These are phyloP conservation scores for Phytophthora chlamydospora DNA, from an alignment of 352 stramenopile genomes.

Conservation along the genomic window DNA sequence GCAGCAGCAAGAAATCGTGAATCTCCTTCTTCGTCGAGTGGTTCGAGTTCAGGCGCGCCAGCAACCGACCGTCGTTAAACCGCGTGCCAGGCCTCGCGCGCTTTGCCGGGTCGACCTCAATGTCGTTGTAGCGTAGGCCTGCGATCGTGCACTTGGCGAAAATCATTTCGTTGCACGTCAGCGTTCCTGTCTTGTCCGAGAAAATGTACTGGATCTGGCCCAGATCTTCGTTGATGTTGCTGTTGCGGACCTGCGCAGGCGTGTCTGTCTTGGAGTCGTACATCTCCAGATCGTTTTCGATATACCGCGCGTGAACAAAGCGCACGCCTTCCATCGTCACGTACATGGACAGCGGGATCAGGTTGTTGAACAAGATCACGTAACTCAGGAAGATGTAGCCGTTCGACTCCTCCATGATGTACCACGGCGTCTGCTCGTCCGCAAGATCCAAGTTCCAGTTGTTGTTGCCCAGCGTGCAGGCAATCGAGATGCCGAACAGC, in stretches of 20 bases:
- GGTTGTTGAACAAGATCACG: constrained; percentile 91
- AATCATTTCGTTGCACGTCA: constrained; percentile 91
- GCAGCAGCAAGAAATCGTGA: constrained; percentile 81
- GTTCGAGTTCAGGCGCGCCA: constrained; percentile 75
- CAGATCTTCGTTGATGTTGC: constrained; percentile 90
- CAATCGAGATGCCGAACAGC: constrained; percentile 85
- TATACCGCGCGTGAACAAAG: constrained; percentile 86
- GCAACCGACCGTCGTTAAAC: constrained; percentile 80
- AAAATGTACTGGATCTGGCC: constrained; percentile 93
- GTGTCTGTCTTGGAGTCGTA: constrained; percentile 76
- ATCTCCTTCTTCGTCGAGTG: constrained; percentile 88
- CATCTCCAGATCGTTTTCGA: constrained; percentile 88
- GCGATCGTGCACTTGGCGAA: constrained; percentile 93
- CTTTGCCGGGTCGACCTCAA: constrained; percentile 61
- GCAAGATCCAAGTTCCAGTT: constrained; percentile 80
- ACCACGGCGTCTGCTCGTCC: constrained; percentile 62
- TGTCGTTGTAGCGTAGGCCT: constrained; percentile 91
- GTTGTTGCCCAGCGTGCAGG: constrained; percentile 85
- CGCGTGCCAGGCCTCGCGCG: constrained; percentile 61
- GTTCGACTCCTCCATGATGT: constrained; percentile 68
- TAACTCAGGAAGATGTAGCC: constrained; percentile 92
- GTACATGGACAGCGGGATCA: constrained; percentile 90
- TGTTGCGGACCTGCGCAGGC: constrained; percentile 83
- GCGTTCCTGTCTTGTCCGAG: constrained; percentile 88
- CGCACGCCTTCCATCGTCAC: constrained; percentile 91